phyloP scores from a whole-genome alignment of 2,329 filamentous ascomycete genomes.

The Plenodomus biglobosus region DNA sequence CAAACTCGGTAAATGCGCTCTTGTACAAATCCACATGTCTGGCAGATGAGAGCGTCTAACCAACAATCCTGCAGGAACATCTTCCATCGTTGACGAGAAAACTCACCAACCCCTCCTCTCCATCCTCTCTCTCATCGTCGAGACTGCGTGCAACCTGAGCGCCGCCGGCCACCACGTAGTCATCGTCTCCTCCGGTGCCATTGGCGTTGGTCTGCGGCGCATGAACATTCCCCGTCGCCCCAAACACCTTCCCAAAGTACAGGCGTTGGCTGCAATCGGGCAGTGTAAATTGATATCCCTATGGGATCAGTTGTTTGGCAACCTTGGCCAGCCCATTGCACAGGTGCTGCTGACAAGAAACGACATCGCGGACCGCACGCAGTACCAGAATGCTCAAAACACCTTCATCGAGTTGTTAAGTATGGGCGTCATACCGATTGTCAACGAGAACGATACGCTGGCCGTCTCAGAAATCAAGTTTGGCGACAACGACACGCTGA shows the following conservation, averaged over 20 bases:
- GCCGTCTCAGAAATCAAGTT: conserved; percentile 99
- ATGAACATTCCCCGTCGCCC: conserved; percentile 88
- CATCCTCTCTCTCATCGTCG: conserved; percentile 87
- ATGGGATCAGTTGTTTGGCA: conserved; percentile 89
- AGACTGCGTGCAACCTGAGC: conserved; percentile 83
- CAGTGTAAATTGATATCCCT: conserved; percentile 93
- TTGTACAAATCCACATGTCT: conserved; percentile 26
- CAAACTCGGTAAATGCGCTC: conserved; percentile 68
- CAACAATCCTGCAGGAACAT: conserved; percentile 68
- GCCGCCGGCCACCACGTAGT: conserved; percentile 93
- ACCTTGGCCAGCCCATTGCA: conserved; percentile 86
- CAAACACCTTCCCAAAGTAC: conserved; percentile 85
- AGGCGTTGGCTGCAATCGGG: conserved; percentile 93
- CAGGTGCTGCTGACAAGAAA: conserved; percentile 93
- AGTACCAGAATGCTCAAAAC: conserved; percentile 96
- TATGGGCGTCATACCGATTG: conserved; percentile 96
- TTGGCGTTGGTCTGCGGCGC: conserved; percentile 85
- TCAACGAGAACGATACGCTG: conserved; percentile 97
- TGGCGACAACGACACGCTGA: conserved; percentile 96
- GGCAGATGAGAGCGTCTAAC: conserved; percentile 30
- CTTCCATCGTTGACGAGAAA: conserved; percentile 96
- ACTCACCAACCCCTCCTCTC: conserved; percentile 92
- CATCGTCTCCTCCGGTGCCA: conserved; percentile 95
- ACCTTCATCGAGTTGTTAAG: conserved; percentile 86
- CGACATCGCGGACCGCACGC: conserved; percentile 92